A percentile compares a stretch with the other conserved stretches of the same genome.
Conservation (phyloP, 805 yeast genomes). For the Kuraishia piskuri region DNA sequence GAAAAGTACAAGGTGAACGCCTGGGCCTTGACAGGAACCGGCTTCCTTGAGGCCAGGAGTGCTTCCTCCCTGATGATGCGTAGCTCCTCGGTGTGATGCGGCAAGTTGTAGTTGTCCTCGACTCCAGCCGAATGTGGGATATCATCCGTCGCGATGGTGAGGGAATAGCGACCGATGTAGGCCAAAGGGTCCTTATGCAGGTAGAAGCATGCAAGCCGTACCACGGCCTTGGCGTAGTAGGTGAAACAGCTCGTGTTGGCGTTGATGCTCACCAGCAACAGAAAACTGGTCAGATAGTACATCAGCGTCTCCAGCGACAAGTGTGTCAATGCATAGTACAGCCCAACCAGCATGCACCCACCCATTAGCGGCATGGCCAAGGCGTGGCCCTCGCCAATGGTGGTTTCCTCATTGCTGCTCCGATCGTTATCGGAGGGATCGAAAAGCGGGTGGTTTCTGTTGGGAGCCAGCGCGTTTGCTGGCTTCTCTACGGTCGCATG, state of each 20-base stretch:
- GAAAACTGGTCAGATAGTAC: constrained; percentile 24
- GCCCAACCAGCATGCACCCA: constrained; percentile 25
- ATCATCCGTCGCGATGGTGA: constrained; percentile 31
- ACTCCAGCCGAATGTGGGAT: constrained; percentile 28
- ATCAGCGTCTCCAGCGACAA: constrained; percentile 23
- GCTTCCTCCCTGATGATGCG: constrained; percentile 19
- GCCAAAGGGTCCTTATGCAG: background rate
- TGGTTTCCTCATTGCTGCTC: constrained; percentile 11
- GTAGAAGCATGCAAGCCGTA: background rate
- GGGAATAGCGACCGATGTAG: constrained; percentile 26
- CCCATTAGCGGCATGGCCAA: constrained; percentile 35
- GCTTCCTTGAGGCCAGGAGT: constrained; percentile 13
- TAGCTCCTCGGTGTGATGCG: constrained; percentile 21
- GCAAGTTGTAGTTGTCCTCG: constrained; percentile 22
- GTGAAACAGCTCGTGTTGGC: constrained; percentile 17
- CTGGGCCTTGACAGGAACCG: constrained; percentile 21
- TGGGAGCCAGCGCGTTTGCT: constrained; percentile 22
- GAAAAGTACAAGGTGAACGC: constrained; percentile 25
- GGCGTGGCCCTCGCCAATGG: constrained; percentile 22
- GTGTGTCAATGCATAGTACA: constrained; percentile 28
- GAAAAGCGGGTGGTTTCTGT: constrained; percentile 26
- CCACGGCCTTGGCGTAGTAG: background rate
- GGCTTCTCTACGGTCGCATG: constrained; percentile 25
- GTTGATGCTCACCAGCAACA: constrained; percentile 23
- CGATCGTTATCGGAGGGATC: constrained; percentile 32